Evolutionary conservation across 2,329 filamentous ascomycete genomes (phyloP), one percentile per base, ranked within the genome.

Genomic region (Aspergillus eucalypticola): DNA sequence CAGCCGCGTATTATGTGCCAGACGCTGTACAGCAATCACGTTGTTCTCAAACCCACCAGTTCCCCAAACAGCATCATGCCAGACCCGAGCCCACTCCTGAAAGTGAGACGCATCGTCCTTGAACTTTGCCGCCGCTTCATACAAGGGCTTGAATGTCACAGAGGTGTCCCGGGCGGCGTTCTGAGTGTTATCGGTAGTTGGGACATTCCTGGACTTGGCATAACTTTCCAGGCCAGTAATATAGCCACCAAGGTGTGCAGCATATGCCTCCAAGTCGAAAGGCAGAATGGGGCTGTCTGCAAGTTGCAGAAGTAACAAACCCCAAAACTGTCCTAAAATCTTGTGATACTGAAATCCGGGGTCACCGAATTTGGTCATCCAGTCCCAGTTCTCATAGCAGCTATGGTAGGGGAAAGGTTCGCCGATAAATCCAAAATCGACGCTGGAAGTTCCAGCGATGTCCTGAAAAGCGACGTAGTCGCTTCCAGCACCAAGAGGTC

Each of bases 391-490:
- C 72, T 98, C 94, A 76, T 96, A 96, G 76, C 90, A 95, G 61
- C 90, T 93, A 75, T 92, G 88, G 54, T 88, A 87, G 0, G 93
- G 91, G 68, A 84, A 89, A 10, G 80, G 76, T 7, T 84, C 80
- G 48, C 90, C 90, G 39, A 80, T 76, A 71, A 99, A 98, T 27
- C 86, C 84, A 65, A 99, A 86, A 73, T 98, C 92, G 58, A 99
- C 82, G 10, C 90, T 93, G 48, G 92, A 94, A 7, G 88, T 92
- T 55, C 95, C 95, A 0, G 91, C 92, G 54, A 98, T 90, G 72
- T 94, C 86, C 76, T 96, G 94, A 75, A 98, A 99, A 2, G 92
- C 87, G 2, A 92, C 90, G 69, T 91, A 95, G 75, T 98, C 95
- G 66, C 91, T 90, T 8, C 85, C 88, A 4, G 87, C 88, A 11